Base-by-base conservation (phyloP, 345 rosid genomes). In the Abelmoschus esculentus region DNA sequence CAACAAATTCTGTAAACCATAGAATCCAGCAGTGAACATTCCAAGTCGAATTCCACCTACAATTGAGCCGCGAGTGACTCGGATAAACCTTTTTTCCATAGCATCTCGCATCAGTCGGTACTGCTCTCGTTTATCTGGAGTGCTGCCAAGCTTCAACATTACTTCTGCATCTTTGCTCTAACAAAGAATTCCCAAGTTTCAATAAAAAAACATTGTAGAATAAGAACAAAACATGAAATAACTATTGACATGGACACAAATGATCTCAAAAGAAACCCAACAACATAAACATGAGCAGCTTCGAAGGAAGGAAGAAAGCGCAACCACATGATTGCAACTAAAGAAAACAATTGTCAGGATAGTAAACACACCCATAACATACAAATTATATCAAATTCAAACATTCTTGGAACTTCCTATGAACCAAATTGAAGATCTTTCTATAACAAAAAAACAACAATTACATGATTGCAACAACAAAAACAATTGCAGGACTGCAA, bases 141-240 rank as follows among this genome's bases (percentile, higher is more conserved):
- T 95, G 77, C 96, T 95, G 72, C 99, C 99, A 69, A 95, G 89
- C 82, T 95, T 91, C 80, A 95, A 74, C 96, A 91, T 89, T 47
- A 88, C 93, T 73, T 95, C 97, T 31, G 97, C 97, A 86, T 91
- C 99, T 72, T 88, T 95, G 75, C 96, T 90, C 98, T 93, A 80
- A 66, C 61, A 76, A 71, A 57, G 19, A 70, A 38, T 14, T 26
- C 54, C 22, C 28, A 55, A 15, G 15, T 17, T 56, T 44, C 62
- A 63, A 34, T 28, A 9, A 29, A 65, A 34, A 38, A 70, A 53
- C 26, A 64, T 26, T 32, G 15, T 5, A 3, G 26, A 17, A 64
- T 31, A 71, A 57, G 17, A 26, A 4, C 42, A 52, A 7, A 7
- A 42, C 12, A 63, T 66, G 8, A 66, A 14, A 7, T 47, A 42